Evolutionary conservation across 768 basidiomycete genomes (phyloP), one percentile per base, ranked within the genome.

Genomic region (Rubroboletus pulcherrimus): DNA sequence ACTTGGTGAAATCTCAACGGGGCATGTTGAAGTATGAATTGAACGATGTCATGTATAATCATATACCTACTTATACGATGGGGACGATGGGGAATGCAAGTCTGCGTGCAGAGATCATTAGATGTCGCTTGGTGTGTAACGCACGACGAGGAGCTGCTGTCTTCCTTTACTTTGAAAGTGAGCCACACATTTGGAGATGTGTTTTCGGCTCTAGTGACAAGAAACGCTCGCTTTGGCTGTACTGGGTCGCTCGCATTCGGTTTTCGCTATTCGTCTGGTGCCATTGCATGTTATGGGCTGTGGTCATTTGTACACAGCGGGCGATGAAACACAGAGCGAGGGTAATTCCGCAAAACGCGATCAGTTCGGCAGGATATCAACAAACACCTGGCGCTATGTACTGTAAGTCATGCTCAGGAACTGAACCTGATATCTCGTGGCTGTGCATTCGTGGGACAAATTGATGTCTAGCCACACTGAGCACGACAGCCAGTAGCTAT

Each of bases 401-500:
- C n/a, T n/a, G n/a, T n/a, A n/a, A n/a, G n/a, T n/a, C n/a, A n/a
- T n/a, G n/a, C n/a, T n/a, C n/a, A n/a, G n/a, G n/a, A n/a, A n/a
- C n/a, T n/a, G n/a, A n/a, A n/a, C n/a, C n/a, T n/a, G n/a, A 24
- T 24, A 24, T 24, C 11, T 1, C 31, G 56, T 54, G 63, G 63
- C 63, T 53, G 53, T 65, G 46, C 31, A 26, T 33, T 9, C 54
- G 64, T 65, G 64, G 29, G 64, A 65, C 4, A 48, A 33, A 12
- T 21, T 30, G 38, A 33, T 15, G 33, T 37, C 38, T 5, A 50
- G 38, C 41, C 47, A 11, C 41, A 33, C 35, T 17, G 8, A 35
- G 19, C 11, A 44, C 11, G 19, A 43, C 31, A 7, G 12, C 7
- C 0, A 31, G 14, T 42, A 7, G n/a, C n/a, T 10, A 53, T 35